Conservation (phyloP, 2,329 filamentous ascomycete genomes). For the Cercospora citrullina region DNA sequence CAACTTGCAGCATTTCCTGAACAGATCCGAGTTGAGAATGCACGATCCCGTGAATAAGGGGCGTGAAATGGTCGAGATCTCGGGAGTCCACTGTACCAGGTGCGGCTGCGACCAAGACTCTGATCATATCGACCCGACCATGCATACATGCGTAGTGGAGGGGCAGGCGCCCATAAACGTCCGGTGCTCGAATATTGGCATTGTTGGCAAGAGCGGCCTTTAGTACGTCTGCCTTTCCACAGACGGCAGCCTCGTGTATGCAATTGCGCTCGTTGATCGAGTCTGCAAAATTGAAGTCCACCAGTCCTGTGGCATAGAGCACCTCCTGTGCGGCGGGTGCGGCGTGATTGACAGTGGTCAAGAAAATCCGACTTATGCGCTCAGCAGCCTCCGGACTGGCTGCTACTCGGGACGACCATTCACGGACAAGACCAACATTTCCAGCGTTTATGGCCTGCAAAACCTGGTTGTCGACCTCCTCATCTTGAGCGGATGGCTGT, state of each 20-base stretch:
- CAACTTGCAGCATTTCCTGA: conserved; percentile 70
- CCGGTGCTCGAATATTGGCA: conserved; percentile 76
- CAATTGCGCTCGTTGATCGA: conserved; percentile 98
- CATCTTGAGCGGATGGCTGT: conserved; percentile 65
- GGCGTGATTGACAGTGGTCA: conserved; percentile 84
- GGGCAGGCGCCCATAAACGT: conserved; percentile 92
- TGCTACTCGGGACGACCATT: conserved; percentile 73
- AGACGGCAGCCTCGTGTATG: conserved; percentile 94
- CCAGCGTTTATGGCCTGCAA: conserved; percentile 83
- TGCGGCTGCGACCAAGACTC: conserved; percentile 45
- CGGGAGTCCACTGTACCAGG: conserved; percentile 78
- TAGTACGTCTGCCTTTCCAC: conserved; percentile 78
- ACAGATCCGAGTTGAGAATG: conserved; percentile 81
- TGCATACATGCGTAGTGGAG: conserved; percentile 97
- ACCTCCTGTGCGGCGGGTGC: conserved; percentile 72
- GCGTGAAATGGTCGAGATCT: conserved; percentile 97
- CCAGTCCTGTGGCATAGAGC: conserved; percentile 75
- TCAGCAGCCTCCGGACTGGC: conserved; percentile 65
- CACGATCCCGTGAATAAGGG: conserved; percentile 91
- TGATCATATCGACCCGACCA: conserved; percentile 66
- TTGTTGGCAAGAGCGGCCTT: conserved; percentile 70
- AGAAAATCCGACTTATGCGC: conserved; percentile 83
- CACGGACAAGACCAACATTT: conserved; percentile 73
- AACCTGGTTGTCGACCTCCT: conserved; percentile 86
- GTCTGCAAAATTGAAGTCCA: conserved; percentile 91